Conservation (phyloP, 2,329 filamentous ascomycete species). For the Fusarium vanettenii region DNA sequence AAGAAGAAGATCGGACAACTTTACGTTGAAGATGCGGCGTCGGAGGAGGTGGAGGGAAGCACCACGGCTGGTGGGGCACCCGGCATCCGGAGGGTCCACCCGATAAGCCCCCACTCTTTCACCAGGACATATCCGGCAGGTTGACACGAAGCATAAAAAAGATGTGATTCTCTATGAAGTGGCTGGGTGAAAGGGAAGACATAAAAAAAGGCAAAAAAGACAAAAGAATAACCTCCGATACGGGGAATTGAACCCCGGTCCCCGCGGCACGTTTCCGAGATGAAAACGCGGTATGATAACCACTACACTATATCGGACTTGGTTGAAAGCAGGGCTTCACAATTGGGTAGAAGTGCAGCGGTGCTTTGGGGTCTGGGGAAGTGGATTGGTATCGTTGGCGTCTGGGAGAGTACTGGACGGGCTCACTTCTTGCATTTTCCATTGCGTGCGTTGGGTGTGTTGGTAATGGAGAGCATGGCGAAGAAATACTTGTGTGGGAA, state of each 20-base stretch:
- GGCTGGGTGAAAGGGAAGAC: not conserved
- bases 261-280: slow-evolving; percentile 20
- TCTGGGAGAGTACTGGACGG: not conserved
- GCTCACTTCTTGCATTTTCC: not conserved
- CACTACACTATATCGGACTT: slow-evolving; percentile 39
- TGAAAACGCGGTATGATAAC: slow-evolving; percentile 41
- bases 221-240: slow-evolving; percentile 24
- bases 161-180: not conserved
- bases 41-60: slow-evolving; percentile 33
- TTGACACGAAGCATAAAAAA: not conserved
- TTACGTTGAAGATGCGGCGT: slow-evolving; percentile 3
- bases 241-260: slow-evolving; percentile 38
- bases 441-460: not conserved
- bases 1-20: not conserved
- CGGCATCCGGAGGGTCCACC: slow-evolving; percentile 9
- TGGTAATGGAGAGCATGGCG: not conserved
- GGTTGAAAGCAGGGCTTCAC: not conserved
- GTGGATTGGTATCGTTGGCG: not conserved
- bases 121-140: not conserved
- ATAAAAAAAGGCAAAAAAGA: not conserved
- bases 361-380: not conserved
- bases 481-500: not conserved
- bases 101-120: not conserved
- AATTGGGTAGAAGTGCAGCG: not conserved
- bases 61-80: slow-evolving; percentile 29